Evolutionary conservation across 176 grass and related monocot genomes (phyloP), one percentile per base, ranked within the genome.

Genomic region (Elymus sibiricus): DNA sequence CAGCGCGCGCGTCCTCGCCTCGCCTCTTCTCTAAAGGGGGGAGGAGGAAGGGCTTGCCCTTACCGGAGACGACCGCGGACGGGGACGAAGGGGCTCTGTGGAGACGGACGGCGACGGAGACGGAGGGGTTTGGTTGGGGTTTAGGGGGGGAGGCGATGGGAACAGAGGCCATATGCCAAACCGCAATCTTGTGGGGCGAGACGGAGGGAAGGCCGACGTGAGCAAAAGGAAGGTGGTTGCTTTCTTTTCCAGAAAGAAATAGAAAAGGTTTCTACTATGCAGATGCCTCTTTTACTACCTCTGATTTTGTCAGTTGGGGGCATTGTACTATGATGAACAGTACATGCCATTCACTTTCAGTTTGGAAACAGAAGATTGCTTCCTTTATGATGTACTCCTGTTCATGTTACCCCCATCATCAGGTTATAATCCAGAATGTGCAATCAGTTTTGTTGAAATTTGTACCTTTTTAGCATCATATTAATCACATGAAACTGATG

Each of bases 91-190:
- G 78, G 64, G 39, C 3, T 29, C 34, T 24, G 6, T 35, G 76
- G 77, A 79, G 72, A 14, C 16, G 34, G 65, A 69, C 44, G 44
- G 44, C 44, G 27, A 53, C 43, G 62, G n/a, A 28, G 24, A 44
- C 1, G 26, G 17, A 67, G 79, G 65, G 44, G 80, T 70, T 82
- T 82, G 80, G 46, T 38, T 69, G 79, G 79, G 79, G 64, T 53
- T 82, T 82, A 51, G 4, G 21, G 40, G 40, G 27, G 19, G 21
- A 47, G 43, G 6, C 27, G 64, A 34, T 2, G 31, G 55, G 49
- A 35, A 31, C 4, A 51, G 47, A 51, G 47, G 47, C 16, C 49
- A 19, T 53, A 53, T 7, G 16, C 49, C 5, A 53, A 19, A 83
- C 19, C 15, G 70, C 70, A 16, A 4, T 46, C 44, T 43, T 42